phyloP scores from a whole-genome alignment of 768 basidiomycete species.

The Lactifluus hygrophoroides region DNA sequence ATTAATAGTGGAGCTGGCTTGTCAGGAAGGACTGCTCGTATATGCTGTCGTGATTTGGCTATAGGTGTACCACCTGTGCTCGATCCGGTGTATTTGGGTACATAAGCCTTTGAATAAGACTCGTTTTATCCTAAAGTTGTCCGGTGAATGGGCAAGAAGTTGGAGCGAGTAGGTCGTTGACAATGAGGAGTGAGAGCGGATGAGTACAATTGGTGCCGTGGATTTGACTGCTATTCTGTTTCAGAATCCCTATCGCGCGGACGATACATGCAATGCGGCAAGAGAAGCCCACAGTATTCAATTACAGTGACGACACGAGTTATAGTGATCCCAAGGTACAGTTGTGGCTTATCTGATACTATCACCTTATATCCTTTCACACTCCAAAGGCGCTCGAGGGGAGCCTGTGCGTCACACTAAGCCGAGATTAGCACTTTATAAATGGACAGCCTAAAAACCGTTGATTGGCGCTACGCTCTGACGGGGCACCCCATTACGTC shows the following conservation, averaged over 20 bases:
- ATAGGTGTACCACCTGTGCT: constrained; percentile 9
- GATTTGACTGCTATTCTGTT: not conserved
- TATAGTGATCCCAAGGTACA: not conserved
- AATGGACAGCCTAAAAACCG: not conserved
- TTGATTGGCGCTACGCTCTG: not conserved
- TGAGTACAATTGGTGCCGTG: not conserved
- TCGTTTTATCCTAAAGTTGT: not conserved
- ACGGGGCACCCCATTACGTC: constrained; percentile 6
- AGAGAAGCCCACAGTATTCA: not conserved
- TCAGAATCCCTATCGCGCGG: not conserved
- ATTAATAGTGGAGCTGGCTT: not conserved
- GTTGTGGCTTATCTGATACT: constrained; percentile 4
- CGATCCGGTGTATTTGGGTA: constrained; percentile 10
- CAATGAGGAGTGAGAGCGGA: not conserved
- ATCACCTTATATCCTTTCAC: not conserved
- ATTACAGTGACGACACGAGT: not conserved
- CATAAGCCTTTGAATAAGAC: not conserved
- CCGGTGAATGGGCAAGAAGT: not conserved
- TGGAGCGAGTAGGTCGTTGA: not conserved
- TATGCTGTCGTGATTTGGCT: constrained; percentile 6
- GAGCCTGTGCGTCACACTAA: not conserved
- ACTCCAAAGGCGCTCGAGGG: too few species aligned
- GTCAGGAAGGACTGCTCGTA: not conserved
- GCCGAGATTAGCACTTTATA: not conserved
- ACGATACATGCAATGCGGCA: not conserved